These are phyloP conservation scores for Leptographium radiaticola DNA, from an alignment of 2,329 filamentous ascomycete genomes.

Conservation along the genomic window DNA sequence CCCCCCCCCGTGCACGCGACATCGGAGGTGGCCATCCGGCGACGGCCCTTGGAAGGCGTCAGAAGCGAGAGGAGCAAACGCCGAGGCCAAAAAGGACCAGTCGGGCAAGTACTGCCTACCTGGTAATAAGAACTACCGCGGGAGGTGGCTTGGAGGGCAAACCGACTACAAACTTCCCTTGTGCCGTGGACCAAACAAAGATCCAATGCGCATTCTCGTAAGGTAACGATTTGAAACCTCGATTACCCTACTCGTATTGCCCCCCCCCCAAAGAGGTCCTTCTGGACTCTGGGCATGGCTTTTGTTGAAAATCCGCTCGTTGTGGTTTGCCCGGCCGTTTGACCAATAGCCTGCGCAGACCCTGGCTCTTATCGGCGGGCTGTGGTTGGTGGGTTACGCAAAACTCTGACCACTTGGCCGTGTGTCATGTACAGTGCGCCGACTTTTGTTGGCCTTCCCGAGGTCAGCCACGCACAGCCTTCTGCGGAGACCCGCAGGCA, in stretches of 20 bases:
- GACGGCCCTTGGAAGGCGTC: neutral
- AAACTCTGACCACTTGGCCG: slow-evolving; percentile 1
- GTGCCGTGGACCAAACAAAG: slow-evolving; percentile 3
- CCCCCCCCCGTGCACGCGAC: neutral
- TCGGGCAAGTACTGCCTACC: no score
- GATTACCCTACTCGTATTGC: slow-evolving; percentile 9
- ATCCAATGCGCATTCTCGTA: slow-evolving; percentile 1
- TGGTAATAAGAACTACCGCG: no score
- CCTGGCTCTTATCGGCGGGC: slow-evolving; percentile 8
- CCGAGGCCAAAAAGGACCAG: no score
- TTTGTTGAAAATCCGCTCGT: neutral
- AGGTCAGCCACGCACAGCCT: no score
- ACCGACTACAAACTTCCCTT: neutral
- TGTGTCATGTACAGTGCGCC: no score
- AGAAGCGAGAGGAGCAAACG: no score
- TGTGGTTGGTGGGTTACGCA: slow-evolving; percentile 8
- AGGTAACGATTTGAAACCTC: slow-evolving; percentile 9
- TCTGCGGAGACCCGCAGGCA: no score
- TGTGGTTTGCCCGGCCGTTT: slow-evolving; percentile 1
- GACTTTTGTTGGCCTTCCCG: no score
- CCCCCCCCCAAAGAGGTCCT: no score
- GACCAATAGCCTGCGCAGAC: slow-evolving; percentile 4
- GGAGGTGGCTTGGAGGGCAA: no score
- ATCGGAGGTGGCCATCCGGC: neutral
- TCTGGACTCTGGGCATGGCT: no score